Evolutionary conservation across 805 yeast species (phyloP).

Genomic region (Kuraishia capsulata): DNA sequence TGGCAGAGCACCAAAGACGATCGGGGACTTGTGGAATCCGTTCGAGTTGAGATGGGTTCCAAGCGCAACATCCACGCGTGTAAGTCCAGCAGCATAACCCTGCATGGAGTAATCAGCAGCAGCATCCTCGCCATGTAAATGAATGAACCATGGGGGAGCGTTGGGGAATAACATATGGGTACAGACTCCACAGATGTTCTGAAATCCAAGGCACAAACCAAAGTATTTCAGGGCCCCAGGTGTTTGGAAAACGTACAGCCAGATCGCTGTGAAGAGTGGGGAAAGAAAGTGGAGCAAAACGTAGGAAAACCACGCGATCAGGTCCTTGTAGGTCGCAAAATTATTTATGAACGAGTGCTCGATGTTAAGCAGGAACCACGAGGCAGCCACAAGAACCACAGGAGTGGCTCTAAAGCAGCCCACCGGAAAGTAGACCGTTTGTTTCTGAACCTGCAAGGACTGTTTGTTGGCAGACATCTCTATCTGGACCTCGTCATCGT

Average conservation of each 20-base stretch:
- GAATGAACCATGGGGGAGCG: slow-evolving; percentile 71
- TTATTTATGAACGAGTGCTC: slow-evolving; percentile 27
- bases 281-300: slow-evolving; percentile 52
- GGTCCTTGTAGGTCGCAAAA: slow-evolving; percentile 37
- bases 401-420: slow-evolving; percentile 21
- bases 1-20: slow-evolving; percentile 72
- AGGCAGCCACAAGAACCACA: slow-evolving; percentile 28
- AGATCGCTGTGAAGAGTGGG: slow-evolving; percentile 53
- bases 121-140: slow-evolving; percentile 47
- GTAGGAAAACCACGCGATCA: slow-evolving; percentile 53
- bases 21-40: slow-evolving; percentile 60
- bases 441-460: background rate
- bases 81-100: slow-evolving; percentile 66
- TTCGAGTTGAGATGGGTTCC: slow-evolving; percentile 52
- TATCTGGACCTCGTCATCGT: slow-evolving; percentile 6
- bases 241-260: slow-evolving; percentile 56
- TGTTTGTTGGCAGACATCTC: slow-evolving; percentile 1
- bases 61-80: slow-evolving; percentile 52
- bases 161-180: slow-evolving; percentile 60
- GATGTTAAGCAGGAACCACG: slow-evolving; percentile 43
- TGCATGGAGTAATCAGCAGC: slow-evolving; percentile 50
- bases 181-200: slow-evolving; percentile 48
- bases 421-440: slow-evolving; percentile 10
- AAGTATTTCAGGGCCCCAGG: slow-evolving; percentile 54
- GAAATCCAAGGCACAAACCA: slow-evolving; percentile 46